Evolutionary conservation across 768 basidiomycete genomes (phyloP).

Genomic region (Pholiota molesta): DNA sequence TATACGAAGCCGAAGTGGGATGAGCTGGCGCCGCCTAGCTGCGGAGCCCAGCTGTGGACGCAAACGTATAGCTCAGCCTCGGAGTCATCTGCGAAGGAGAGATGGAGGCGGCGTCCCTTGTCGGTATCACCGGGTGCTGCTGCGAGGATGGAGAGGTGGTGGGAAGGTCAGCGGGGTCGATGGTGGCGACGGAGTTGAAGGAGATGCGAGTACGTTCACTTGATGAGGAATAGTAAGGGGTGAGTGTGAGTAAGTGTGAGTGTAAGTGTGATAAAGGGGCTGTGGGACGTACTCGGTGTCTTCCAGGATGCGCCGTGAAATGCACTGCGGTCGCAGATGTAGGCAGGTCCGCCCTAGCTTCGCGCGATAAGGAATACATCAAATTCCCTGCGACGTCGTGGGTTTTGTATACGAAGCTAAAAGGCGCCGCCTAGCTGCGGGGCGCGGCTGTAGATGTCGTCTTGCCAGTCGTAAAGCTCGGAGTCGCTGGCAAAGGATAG

Average conservation of each 20-base stretch:
- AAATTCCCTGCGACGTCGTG: neutral
- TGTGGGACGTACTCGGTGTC: slow-evolving; percentile 11
- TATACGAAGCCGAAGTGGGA: slow-evolving; percentile 34
- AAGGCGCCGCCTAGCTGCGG: no score
- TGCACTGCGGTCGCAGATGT: slow-evolving; percentile 22
- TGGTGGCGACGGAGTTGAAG: slow-evolving; percentile 35
- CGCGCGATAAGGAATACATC: no score
- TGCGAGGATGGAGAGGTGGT: slow-evolving; percentile 24
- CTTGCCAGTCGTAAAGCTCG: no score
- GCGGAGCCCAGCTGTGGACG: slow-evolving; percentile 30
- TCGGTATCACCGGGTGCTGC: slow-evolving; percentile 6
- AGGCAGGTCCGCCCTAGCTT: slow-evolving; percentile 2
- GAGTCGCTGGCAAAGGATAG: no score
- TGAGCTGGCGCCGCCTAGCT: slow-evolving; percentile 22
- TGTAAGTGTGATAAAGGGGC: no score
- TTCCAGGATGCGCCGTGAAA: slow-evolving; percentile 28
- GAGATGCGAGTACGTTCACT: slow-evolving; percentile 30
- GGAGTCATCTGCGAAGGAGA: slow-evolving; percentile 40
- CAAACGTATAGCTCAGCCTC: slow-evolving; percentile 50
- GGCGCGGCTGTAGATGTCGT: no score
- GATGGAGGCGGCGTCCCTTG: slow-evolving; percentile 29
- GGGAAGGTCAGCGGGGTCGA: slow-evolving; percentile 21
- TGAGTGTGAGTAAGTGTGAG: slow-evolving; percentile 1
- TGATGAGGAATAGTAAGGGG: slow-evolving; percentile 25
- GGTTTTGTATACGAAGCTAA: no score